Percentiles rank a stretch among this genome's conserved stretches.
Conservation (phyloP, 805 yeast genomes). For the Wickerhamomyces mucosus region DNA sequence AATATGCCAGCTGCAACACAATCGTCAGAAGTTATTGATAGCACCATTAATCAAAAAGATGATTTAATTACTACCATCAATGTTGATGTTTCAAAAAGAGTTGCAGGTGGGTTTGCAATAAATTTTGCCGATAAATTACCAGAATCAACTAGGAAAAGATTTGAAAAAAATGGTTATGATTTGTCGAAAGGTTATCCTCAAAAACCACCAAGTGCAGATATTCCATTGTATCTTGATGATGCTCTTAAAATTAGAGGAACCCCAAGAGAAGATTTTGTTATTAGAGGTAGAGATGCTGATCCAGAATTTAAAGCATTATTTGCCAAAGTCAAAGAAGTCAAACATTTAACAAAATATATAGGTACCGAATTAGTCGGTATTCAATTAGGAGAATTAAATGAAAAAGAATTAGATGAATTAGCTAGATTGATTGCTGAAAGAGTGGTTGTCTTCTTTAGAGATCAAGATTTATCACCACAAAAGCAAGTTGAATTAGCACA, state of each 20-base stretch:
- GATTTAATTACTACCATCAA: no score
- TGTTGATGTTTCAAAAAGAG: constrained; percentile 7
- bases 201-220: constrained; percentile 23
- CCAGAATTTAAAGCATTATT: constrained; percentile 31
- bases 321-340: constrained; percentile 30
- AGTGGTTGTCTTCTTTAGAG: constrained; percentile 38
- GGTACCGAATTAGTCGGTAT: constrained; percentile 42
- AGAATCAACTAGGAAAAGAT: constrained; percentile 18
- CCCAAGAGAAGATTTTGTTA: constrained; percentile 24
- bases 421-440: constrained; percentile 38
- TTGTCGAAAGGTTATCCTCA: constrained; percentile 29
- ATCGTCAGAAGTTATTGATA: no score
- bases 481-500: no score
- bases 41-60: no score
- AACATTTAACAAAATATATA: constrained; percentile 31
- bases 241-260: constrained; percentile 26
- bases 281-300: constrained; percentile 27
- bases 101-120: constrained; percentile 8
- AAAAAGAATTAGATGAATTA: constrained; percentile 35
- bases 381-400: constrained; percentile 30
- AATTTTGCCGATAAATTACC: no score
- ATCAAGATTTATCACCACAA: constrained; percentile 35
- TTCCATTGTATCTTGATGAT: constrained; percentile 32
- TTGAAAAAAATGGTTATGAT: constrained; percentile 25
- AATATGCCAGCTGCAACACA: no score